phyloP scores from a whole-genome alignment of 1,284 basidiomycete species.

The Ganoderma resinaceum region DNA sequence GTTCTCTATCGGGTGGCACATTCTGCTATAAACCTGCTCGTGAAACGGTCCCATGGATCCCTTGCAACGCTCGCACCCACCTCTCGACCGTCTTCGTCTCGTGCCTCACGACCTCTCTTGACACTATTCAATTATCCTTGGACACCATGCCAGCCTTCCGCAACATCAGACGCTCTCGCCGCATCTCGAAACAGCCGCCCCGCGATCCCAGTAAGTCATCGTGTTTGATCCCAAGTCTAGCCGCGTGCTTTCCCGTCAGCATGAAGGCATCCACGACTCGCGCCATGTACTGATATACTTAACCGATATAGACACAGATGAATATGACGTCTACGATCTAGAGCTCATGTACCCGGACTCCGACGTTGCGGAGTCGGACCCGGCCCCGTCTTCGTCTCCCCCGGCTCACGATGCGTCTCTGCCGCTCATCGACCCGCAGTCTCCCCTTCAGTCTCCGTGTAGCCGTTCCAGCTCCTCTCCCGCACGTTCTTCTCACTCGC shows the following conservation, averaged over 20 bases:
- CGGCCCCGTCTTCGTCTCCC: constrained; percentile 13
- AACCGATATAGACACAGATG: constrained; percentile 24
- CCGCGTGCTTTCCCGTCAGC: background rate
- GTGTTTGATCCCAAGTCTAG: constrained; percentile 10
- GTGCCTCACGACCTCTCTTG: constrained; percentile 10
- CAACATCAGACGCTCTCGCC: constrained; percentile 45
- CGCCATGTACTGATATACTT: constrained; percentile 13
- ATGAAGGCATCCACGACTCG: constrained; percentile 1
- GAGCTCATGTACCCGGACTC: constrained; percentile 25
- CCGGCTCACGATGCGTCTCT: constrained; percentile 2
- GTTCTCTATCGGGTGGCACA: constrained; percentile 29
- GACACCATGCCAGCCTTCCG: constrained; percentile 43
- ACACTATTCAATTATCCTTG: constrained; percentile 8
- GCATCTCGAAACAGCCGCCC: constrained; percentile 47
- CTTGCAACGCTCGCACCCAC: constrained; percentile 23
- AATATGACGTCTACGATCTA: constrained; percentile 27
- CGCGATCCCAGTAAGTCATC: constrained; percentile 32
- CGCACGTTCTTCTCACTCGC: constrained; percentile 46
- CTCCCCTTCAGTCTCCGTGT: constrained; percentile 6
- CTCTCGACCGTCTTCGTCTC: constrained; percentile 16
- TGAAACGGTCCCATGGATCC: constrained; percentile 22
- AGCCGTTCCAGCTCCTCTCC: background rate
- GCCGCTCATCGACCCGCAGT: constrained; percentile 13
- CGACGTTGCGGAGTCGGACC: background rate
- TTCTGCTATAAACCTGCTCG: constrained; percentile 21